Evolutionary conservation across 2,329 filamentous ascomycete genomes (phyloP).

Genomic region (Nemania serpens): DNA sequence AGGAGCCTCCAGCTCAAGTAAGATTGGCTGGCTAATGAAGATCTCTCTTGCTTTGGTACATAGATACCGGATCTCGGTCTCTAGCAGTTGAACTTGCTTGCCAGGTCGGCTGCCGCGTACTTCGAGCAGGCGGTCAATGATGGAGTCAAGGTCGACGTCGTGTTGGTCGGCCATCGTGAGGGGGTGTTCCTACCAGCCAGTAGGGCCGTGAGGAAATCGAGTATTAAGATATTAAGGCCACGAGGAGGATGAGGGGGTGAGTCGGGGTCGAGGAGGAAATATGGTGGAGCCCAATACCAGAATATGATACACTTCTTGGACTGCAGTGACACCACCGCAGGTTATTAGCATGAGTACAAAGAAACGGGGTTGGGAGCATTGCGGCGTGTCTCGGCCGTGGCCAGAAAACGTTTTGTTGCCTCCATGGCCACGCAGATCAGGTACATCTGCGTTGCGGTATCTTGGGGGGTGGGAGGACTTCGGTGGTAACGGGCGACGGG

Average conservation of each 20-base stretch:
- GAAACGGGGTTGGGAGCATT: background rate
- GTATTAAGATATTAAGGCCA: constrained; percentile 33
- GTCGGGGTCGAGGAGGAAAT: constrained; percentile 26
- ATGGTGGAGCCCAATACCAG: constrained; percentile 36
- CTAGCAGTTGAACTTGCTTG: constrained; percentile 96
- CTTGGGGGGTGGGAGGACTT: background rate
- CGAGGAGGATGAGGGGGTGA: constrained; percentile 27
- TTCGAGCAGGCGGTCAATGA: constrained; percentile 97
- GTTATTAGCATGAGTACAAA: constrained; percentile 28
- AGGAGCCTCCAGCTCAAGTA: constrained; percentile 95
- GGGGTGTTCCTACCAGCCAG: constrained; percentile 48
- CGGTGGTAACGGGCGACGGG: constrained; percentile 21
- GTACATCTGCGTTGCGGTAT: constrained; percentile 8
- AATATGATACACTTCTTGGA: constrained; percentile 41
- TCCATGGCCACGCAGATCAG: constrained; percentile 4
- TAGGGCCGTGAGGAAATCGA: constrained; percentile 46
- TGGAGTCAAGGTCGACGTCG: constrained; percentile 98
- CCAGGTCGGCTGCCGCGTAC: constrained; percentile 96
- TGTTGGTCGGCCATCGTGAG: constrained; percentile 67
- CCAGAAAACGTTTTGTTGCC: constrained; percentile 5
- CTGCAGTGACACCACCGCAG: constrained; percentile 22
- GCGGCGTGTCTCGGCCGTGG: background rate
- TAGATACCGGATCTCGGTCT: constrained; percentile 93
- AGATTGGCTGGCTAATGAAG: constrained; percentile 98
- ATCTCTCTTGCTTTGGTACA: constrained; percentile 99